Conservation (phyloP, 2,329 filamentous ascomycete species). For the Fusarium zealandicum region DNA sequence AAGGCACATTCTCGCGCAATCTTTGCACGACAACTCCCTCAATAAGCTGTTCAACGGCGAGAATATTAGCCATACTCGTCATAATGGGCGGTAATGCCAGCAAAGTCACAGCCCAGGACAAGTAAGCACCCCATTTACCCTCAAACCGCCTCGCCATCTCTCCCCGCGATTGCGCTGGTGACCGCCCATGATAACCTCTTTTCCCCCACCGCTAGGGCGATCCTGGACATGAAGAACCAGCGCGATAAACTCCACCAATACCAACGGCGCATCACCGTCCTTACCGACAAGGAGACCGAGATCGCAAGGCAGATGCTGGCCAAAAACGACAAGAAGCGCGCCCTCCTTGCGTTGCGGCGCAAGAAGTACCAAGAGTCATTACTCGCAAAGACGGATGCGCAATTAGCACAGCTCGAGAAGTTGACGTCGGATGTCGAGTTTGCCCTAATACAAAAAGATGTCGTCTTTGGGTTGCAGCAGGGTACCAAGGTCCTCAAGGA, state of each 20-base stretch:
- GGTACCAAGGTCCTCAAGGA: slow-evolving; percentile 88
- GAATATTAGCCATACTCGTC: slow-evolving; percentile 10
- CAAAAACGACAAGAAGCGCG: slow-evolving; percentile 79
- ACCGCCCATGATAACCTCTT: slow-evolving; percentile 18
- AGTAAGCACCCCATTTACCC: slow-evolving; percentile 60
- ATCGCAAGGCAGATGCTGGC: slow-evolving; percentile 85
- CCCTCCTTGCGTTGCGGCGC: slow-evolving; percentile 85
- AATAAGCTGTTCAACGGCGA: slow-evolving; percentile 9
- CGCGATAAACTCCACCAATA: slow-evolving; percentile 97
- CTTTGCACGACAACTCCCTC: neutral
- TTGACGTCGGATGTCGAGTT: slow-evolving; percentile 92
- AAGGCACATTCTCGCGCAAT: slow-evolving; percentile 5
- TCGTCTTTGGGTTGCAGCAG: slow-evolving; percentile 90
- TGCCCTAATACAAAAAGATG: slow-evolving; percentile 94
- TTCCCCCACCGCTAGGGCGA: slow-evolving; percentile 69
- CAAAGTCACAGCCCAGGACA: slow-evolving; percentile 78
- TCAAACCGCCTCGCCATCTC: slow-evolving; percentile 14
- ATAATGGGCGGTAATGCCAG: slow-evolving; percentile 64
- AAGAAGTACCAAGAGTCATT: slow-evolving; percentile 98
- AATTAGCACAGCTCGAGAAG: slow-evolving; percentile 92
- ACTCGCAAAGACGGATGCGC: slow-evolving; percentile 85
- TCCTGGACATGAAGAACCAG: slow-evolving; percentile 96
- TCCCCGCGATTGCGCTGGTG: slow-evolving; percentile 25
- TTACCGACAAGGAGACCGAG: slow-evolving; percentile 86
- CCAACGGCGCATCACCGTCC: slow-evolving; percentile 84